Conservation (phyloP, 352 stramenopile species). For the Pythium apleroticum region DNA sequence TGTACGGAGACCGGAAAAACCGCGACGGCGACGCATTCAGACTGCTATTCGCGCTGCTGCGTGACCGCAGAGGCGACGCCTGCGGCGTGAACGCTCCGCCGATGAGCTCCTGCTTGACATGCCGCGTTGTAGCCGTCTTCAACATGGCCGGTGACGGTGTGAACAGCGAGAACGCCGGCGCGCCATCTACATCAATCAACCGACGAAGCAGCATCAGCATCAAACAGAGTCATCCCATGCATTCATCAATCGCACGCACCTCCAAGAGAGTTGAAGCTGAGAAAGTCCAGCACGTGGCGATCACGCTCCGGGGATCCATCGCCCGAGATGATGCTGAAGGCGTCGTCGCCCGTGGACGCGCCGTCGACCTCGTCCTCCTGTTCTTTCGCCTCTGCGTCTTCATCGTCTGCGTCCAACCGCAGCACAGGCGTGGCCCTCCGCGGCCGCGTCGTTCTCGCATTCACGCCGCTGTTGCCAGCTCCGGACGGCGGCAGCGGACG, state of each 20-base stretch:
- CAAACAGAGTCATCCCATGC: not conserved
- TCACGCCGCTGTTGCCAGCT: not conserved
- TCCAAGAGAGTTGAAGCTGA: slow-evolving; percentile 29
- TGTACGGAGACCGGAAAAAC: slow-evolving; percentile 75
- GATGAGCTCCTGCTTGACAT: slow-evolving; percentile 12
- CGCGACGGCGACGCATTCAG: slow-evolving; percentile 52
- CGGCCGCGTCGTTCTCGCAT: slow-evolving; percentile 9
- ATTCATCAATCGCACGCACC: slow-evolving; percentile 22
- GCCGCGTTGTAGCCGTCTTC: slow-evolving; percentile 15
- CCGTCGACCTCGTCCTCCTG: slow-evolving; percentile 30
- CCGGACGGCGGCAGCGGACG: slow-evolving; percentile 16
- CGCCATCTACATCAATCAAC: slow-evolving; percentile 11
- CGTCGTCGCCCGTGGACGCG: slow-evolving; percentile 32
- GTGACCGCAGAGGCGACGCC: slow-evolving; percentile 10
- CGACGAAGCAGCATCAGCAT: not conserved
- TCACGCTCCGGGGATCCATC: slow-evolving; percentile 31
- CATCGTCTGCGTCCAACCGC: slow-evolving; percentile 19
- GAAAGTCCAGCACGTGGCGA: slow-evolving; percentile 44
- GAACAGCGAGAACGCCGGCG: slow-evolving; percentile 47
- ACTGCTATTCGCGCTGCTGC: not conserved
- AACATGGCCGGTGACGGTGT: slow-evolving; percentile 44
- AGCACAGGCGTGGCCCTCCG: slow-evolving; percentile 7
- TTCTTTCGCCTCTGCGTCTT: slow-evolving; percentile 2
- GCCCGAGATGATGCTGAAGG: slow-evolving; percentile 52
- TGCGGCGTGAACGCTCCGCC: slow-evolving; percentile 16